These are phyloP conservation scores for Chimonanthus salicifolius DNA, from an alignment of 164 flowering plant species.

Conservation along the genomic window DNA sequence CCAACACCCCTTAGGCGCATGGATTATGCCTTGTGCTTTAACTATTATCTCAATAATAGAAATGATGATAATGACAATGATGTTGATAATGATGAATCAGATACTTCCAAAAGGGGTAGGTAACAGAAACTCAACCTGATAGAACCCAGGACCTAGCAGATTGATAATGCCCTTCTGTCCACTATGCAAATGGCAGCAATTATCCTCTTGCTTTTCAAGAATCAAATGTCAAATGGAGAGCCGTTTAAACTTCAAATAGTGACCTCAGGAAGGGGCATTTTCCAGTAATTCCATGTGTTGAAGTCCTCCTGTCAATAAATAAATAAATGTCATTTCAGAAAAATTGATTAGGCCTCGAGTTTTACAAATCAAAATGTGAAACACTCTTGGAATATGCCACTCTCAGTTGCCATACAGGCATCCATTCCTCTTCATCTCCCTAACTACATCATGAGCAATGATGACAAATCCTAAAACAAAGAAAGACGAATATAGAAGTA, in stretches of 20 bases:
- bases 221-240: neutral
- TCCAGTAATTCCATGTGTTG: slow-evolving; percentile 95
- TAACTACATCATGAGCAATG: no score
- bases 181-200: neutral
- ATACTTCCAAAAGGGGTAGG: neutral
- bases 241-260: slow-evolving; percentile 27
- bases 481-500: neutral
- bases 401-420: neutral
- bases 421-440: neutral
- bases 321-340: neutral
- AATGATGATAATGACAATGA: neutral
- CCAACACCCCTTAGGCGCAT: no score
- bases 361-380: neutral
- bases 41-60: neutral
- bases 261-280: slow-evolving; percentile 50
- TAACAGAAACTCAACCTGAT: neutral
- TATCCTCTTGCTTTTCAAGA: neutral
- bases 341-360: no score
- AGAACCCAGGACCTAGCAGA: neutral
- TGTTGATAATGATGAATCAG: neutral
- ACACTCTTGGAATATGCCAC: neutral
- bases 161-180: neutral
- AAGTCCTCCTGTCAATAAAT: slow-evolving; percentile 66
- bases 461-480: neutral
- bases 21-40: no score